Conservation (phyloP, 2,329 filamentous ascomycete genomes). For the Talaromyces funiculosus region DNA sequence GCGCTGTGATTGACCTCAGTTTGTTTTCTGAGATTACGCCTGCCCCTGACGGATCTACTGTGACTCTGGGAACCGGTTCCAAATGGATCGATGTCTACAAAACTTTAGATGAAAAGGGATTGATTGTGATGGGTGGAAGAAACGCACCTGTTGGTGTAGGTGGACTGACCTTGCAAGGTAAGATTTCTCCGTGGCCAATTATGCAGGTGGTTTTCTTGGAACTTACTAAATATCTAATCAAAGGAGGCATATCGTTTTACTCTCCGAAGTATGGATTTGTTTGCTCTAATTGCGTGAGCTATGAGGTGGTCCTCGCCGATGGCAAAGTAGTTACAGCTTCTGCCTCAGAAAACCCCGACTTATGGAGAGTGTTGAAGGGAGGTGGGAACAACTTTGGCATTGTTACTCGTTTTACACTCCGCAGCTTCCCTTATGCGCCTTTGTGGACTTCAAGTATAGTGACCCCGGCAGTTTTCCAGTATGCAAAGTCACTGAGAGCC, state of each 20-base stretch:
- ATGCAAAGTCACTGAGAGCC: constrained; percentile 8
- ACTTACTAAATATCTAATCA: too few relatives aligned
- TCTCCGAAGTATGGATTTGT: constrained; percentile 5
- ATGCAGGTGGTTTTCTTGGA: too few relatives aligned
- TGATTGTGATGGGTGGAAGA: constrained; percentile 12
- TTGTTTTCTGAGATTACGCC: constrained; percentile 4
- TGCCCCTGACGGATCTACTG: constrained; percentile 2
- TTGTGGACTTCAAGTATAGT: constrained; percentile 6
- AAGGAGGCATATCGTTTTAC: constrained; percentile 8
- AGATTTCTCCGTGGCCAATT: neutral
- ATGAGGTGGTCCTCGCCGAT: constrained; percentile 10
- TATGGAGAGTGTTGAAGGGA: constrained; percentile 4
- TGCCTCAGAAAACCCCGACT: neutral
- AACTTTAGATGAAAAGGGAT: constrained; percentile 5
- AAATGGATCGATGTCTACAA: constrained; percentile 12
- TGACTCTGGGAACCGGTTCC: constrained; percentile 6
- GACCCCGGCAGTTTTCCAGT: constrained; percentile 4
- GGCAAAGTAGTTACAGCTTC: constrained; percentile 9
- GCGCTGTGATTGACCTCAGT: constrained; percentile 9
- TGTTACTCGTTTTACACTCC: constrained; percentile 6
- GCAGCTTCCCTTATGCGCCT: constrained; percentile 5
- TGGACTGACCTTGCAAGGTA: constrained; percentile 9
- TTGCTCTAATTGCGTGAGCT: constrained; percentile 5
- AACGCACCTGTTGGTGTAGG: constrained; percentile 13
- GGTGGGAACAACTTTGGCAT: constrained; percentile 11